These are phyloP conservation scores for Suhomyces vadensis DNA, from an alignment of 805 yeast species.

Conservation along the genomic window DNA sequence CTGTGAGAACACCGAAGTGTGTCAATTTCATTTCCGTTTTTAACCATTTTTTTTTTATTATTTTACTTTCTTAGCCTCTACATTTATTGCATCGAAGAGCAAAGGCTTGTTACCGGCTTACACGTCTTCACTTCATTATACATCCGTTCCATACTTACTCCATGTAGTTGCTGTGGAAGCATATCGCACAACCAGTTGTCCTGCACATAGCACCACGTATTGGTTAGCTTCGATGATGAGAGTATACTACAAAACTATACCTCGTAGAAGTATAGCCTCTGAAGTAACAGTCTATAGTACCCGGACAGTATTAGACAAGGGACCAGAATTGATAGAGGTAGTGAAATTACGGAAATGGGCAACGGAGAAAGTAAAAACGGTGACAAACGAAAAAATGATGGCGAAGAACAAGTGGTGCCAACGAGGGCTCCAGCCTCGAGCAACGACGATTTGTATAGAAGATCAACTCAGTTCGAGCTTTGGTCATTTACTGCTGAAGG, in stretches of 20 bases:
- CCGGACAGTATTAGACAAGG: no score
- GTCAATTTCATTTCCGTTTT: not conserved
- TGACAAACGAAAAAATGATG: not conserved
- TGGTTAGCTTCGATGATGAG: no score
- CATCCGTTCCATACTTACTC: no score
- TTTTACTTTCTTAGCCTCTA: not conserved
- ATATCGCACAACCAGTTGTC: no score
- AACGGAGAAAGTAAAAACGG: not conserved
- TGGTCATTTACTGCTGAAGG: conserved; percentile 80
- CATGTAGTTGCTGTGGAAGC: no score
- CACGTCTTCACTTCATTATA: not conserved
- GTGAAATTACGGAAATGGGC: no score
- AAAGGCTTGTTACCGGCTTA: conserved; percentile 1
- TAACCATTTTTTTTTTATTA: not conserved
- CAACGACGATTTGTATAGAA: conserved; percentile 84
- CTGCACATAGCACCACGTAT: no score
- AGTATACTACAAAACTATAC: no score
- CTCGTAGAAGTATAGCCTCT: no score
- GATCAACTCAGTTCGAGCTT: conserved; percentile 76
- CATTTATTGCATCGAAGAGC: not conserved
- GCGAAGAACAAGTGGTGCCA: not conserved
- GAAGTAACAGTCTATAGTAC: no score
- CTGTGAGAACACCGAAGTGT: not conserved
- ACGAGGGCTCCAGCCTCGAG: conserved; percentile 33
- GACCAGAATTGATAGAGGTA: no score